Evolutionary conservation across 768 basidiomycete genomes (phyloP), one percentile per base, ranked within the genome.

Genomic region (Leccinum disarticulatum): DNA sequence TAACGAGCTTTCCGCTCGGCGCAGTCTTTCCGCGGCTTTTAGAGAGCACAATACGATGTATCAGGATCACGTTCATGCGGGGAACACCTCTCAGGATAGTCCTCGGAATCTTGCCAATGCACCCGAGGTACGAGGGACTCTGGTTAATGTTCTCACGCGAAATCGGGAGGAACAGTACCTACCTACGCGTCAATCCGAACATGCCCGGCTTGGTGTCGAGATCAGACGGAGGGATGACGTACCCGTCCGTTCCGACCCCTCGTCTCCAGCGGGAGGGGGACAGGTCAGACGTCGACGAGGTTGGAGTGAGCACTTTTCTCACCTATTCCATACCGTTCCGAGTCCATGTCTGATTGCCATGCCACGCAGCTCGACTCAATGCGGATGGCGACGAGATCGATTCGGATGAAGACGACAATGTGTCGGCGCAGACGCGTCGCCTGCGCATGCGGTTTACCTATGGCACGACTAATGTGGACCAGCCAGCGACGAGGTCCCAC

Each of bases 311-410:
- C 55, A 22, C 49, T 50, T 11, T 63, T 58, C 41, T 48, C 8
- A 13, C 25, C 25, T n/a, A 19, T 53, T 19, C 19, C 2, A 2
- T 25, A 9, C 33, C 13, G 13, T 55, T 61, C 52, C 27, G 27
- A 27, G 27, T 27, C 27, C 35, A 33, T 52, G 33, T 62, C 57
- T 69, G 49, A 64, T 55, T 35, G 13, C 6, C 33, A 25, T 14
- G 6, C 13, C 52, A 10, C 46, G 17, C 61, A 80, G 78, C 75
- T 13, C 71, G 72, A 36, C 64, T 80, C 3, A 71, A 78, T 61
- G 73, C 79, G 2, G 84, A 88, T 66, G 87, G 87, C 1, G 82
- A 88, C 60, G 85, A 87, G 67, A 80, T 87, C 57, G 76, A 84
- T 3, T 79, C 80, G 0, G 84, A 84, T 19, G 85, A 85, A 64